Conservation (phyloP, 805 yeast species). For the Monosporozyma yasuniensis region DNA sequence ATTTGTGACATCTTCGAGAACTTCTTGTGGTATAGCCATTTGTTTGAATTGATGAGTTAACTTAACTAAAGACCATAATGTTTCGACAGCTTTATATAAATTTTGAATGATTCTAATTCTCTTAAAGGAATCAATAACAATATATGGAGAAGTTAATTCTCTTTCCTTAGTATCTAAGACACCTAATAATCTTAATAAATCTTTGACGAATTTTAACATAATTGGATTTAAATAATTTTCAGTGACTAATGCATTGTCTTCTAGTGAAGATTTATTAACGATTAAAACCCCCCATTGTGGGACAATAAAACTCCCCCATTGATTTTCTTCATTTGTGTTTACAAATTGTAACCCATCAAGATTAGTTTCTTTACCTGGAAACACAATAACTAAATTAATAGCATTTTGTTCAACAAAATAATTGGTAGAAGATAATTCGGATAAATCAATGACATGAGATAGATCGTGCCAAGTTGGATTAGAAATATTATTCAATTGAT, state of each 20-base stretch:
- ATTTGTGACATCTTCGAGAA: conserved; percentile 45
- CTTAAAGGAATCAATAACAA: conserved; percentile 57
- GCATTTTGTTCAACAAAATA: conserved; percentile 54
- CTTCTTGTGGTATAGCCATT: conserved; percentile 75
- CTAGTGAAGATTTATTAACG: conserved; percentile 32
- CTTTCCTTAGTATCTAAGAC: conserved; percentile 40
- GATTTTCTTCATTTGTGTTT: neutral
- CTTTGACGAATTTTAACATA: conserved; percentile 64
- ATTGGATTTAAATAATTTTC: conserved; percentile 43
- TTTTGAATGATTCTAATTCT: conserved; percentile 53
- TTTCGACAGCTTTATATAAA: conserved; percentile 53
- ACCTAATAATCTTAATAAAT: conserved; percentile 66
- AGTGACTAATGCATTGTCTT: conserved; percentile 27
- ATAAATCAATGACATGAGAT: conserved; percentile 71
- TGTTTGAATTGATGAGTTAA: conserved; percentile 60
- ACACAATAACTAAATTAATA: conserved; percentile 53
- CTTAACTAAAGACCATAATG: conserved; percentile 62
- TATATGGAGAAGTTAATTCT: conserved; percentile 38
- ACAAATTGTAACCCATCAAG: conserved; percentile 36
- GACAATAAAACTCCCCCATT: conserved; percentile 44
- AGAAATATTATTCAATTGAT: conserved; percentile 19
- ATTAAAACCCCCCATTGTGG: conserved; percentile 80
- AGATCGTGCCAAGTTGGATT: conserved; percentile 44
- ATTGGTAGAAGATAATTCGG: conserved; percentile 52
- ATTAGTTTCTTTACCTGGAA: conserved; percentile 22